Percentiles rank a stretch among this genome's conserved stretches.
Evolutionary conservation across 2,329 filamentous ascomycete genomes (phyloP).

Genomic region (Ilyonectria sp.): DNA sequence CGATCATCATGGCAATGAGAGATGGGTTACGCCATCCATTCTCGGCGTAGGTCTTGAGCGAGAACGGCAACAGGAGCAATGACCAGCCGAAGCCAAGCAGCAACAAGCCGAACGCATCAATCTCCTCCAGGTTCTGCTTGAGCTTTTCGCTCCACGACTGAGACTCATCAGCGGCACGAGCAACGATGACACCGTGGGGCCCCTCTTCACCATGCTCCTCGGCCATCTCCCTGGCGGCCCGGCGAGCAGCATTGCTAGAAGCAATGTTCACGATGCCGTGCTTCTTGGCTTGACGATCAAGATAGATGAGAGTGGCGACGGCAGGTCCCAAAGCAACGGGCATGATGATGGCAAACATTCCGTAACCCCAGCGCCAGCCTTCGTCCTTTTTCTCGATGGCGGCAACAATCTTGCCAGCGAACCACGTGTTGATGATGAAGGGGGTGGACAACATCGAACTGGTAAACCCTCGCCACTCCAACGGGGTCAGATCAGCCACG

Average conservation of each 20-base stretch:
- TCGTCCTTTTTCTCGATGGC: conserved; percentile 51
- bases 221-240: conserved; percentile 38
- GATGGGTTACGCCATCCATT: conserved; percentile 58
- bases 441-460: conserved; percentile 47
- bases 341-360: conserved; percentile 72
- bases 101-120: conserved; percentile 56
- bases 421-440: conserved; percentile 56
- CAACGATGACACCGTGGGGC: conserved; percentile 39
- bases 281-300: conserved; percentile 71
- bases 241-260: conserved; percentile 55
- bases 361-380: conserved; percentile 64
- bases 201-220: conserved; percentile 33
- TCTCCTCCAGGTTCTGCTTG: conserved; percentile 59
- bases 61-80: conserved; percentile 79
- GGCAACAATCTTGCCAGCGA: conserved; percentile 58
- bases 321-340: conserved; percentile 70
- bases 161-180: conserved; percentile 30
- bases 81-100: conserved; percentile 65
- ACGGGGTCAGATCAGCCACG: conserved; percentile 72
- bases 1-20: conserved; percentile 60
- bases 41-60: conserved; percentile 62
- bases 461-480: conserved; percentile 57
- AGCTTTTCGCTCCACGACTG: conserved; percentile 42
- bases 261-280: conserved; percentile 60
- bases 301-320: conserved; percentile 66